Evolutionary conservation across 1,284 basidiomycete genomes (phyloP).

Genomic region (Marasmius oreades): DNA sequence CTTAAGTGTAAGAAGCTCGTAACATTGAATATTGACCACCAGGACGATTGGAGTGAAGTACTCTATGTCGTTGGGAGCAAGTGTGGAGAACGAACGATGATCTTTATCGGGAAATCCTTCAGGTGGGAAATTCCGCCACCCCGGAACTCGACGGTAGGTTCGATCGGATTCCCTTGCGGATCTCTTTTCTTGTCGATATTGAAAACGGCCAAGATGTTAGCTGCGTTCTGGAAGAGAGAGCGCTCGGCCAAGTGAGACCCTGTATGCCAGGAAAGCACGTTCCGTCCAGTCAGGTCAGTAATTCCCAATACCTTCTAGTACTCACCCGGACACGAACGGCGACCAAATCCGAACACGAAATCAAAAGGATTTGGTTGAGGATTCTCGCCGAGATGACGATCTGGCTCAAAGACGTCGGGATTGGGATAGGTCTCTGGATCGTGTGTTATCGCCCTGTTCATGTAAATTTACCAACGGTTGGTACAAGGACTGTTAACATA

Average conservation of each 20-base stretch:
- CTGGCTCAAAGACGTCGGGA: constrained; percentile 23
- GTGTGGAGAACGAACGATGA: not conserved
- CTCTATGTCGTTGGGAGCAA: not conserved
- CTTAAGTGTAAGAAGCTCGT: no score
- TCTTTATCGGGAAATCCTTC: not conserved
- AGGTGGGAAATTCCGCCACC: not conserved
- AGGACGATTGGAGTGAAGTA: no score
- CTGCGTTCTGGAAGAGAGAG: constrained; percentile 30
- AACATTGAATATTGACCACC: no score
- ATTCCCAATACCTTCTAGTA: no score
- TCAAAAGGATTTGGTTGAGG: constrained; percentile 16
- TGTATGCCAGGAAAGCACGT: no score
- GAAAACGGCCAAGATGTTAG: constrained; percentile 36
- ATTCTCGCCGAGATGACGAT: constrained; percentile 17
- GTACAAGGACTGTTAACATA: not conserved
- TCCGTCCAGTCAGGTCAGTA: no score
- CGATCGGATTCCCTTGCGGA: constrained; percentile 6
- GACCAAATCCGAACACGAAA: constrained; percentile 22
- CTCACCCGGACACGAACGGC: constrained; percentile 14
- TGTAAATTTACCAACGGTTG: not conserved
- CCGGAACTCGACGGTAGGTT: not conserved
- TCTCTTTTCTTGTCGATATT: constrained; percentile 33
- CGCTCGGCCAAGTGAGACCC: constrained; percentile 32
- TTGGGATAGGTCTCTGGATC: constrained; percentile 21
- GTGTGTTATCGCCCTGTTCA: constrained; percentile 20